phyloP scores from a whole-genome alignment of 148 eudicot genomes.

The Camellia sinensis region DNA sequence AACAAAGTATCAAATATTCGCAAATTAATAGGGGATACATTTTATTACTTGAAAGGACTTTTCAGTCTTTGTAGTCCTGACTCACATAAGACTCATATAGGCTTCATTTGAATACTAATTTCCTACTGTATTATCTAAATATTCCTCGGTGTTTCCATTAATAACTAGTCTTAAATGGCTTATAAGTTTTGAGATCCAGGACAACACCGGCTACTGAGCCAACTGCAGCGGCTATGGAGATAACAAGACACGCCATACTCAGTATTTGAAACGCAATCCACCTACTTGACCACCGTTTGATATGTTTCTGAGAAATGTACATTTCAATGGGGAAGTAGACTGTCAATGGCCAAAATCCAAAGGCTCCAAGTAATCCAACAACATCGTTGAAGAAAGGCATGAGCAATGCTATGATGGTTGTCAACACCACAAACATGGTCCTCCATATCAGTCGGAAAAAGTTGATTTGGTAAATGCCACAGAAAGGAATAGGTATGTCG shows the following conservation, averaged over 20 bases:
- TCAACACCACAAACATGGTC: slow-evolving; percentile 33
- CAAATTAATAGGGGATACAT: too few relatives aligned
- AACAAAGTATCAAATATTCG: too few relatives aligned
- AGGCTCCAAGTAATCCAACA: slow-evolving; percentile 46
- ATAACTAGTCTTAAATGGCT: slow-evolving; percentile 45
- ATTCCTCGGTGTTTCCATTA: slow-evolving; percentile 5
- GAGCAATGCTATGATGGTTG: slow-evolving; percentile 40
- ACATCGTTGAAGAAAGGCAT: slow-evolving; percentile 54
- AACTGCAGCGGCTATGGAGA: slow-evolving; percentile 41
- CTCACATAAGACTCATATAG: neutral
- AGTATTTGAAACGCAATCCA: slow-evolving; percentile 43
- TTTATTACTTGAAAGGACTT: neutral
- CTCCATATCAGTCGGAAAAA: slow-evolving; percentile 42
- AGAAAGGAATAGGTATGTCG: slow-evolving; percentile 26
- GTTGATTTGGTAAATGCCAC: slow-evolving; percentile 24
- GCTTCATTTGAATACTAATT: neutral
- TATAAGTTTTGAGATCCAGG: slow-evolving; percentile 35
- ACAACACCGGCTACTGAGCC: slow-evolving; percentile 45
- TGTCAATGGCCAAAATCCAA: slow-evolving; percentile 41
- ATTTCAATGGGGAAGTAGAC: slow-evolving; percentile 44
- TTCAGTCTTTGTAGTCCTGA: neutral
- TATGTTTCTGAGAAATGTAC: slow-evolving; percentile 37
- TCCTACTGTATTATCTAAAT: neutral
- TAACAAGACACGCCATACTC: slow-evolving; percentile 34
- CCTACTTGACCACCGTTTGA: slow-evolving; percentile 29